Evolutionary conservation across 2,329 filamentous ascomycete species (phyloP), one percentile per base, ranked within the genome.

Genomic region (Scorias spongiosa): DNA sequence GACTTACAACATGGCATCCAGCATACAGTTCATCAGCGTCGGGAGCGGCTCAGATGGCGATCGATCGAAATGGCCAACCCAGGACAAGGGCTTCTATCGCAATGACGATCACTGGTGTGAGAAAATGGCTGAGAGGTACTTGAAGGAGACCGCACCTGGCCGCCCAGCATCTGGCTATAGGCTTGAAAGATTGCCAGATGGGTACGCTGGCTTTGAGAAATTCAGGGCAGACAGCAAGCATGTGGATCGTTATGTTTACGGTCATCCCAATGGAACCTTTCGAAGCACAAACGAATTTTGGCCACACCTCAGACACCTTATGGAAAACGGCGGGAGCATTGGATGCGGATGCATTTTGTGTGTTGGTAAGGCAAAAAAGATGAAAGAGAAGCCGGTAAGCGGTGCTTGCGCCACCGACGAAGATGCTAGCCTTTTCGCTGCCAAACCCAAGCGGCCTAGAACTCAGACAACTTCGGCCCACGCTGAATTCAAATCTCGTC

Each of bases 241-340:
- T 55, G 52, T 67, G 8, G 76, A 78, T 54, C 66, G 68, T 41
- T 76, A 72, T 44, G 58, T 79, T 0, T 78, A 66, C 44, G 76
- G 76, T 0, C 74, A 80, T 54, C 74, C 72, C 0, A 57, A 59
- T 7, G 66, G 67, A 7, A 60, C 61, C 40, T 79, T 72, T 44
- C 67, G 75, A 39, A 79, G 75, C 0, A 65, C 69, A 0, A 65
- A 66, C 15, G 60, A 68, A 3, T 77, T 77, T 49, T 74, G 67
- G 41, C 68, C 69, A 0, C 76, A 80, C 47, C 78, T 80, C 54
- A 59, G 66, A 42, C 66, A 69, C 54, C 54, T 79, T 18, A 75
- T 78, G 68, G 64, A 67, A 11, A 63, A 51, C 2, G 64, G 63
- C 0, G 56, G 58, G 37, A 57, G 54, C 5, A 58, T 61, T 2